Evolutionary conservation across 2,329 filamentous ascomycete species (phyloP), one percentile per base, ranked within the genome.

Genomic region (Talaromyces sp.): DNA sequence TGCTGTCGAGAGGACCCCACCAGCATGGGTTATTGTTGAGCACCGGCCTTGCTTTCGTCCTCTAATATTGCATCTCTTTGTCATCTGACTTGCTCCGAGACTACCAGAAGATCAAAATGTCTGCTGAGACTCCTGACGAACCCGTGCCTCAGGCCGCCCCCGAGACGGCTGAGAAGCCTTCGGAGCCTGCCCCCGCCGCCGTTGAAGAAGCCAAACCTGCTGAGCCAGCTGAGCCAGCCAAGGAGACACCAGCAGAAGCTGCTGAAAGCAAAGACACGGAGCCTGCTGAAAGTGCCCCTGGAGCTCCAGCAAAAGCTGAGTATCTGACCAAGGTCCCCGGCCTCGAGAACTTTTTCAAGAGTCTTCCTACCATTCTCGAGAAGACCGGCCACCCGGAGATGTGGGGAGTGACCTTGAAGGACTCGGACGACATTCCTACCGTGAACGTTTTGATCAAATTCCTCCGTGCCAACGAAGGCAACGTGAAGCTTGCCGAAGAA

Each of bases 381-480:
- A 79, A 81, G 62, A 78, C 84, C 56, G 81, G 77, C 17, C 83
- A 96, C 75, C 78, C 78, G 56, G 92, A 97, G 80, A 90, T 97
- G 82, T 98, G 93, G 86, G 93, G 93, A 55, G 86, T 97, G 58
- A 79, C 83, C 32, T 84, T 97, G 51, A 71, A 74, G 61, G 68
- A 72, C 59, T 68, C 67, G 59, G 68, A 77, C 46, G 82, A 91
- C 68, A 82, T 93, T 57, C 90, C 90, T 58, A 92, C 89, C 54
- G 88, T 89, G 71, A 87, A 96, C 68, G 85, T 97, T 56, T 81
- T 97, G 55, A 91, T 96, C 73, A 98, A 97, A 80, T 97, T 93
- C 78, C 84, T 98, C 59, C 90, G 93, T 67, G 93, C 93, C 72
- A 97, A 97, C 73, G 86, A 87, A 63, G 87, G 88, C 63, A 87